Evolutionary conservation across 139 green algal genomes (phyloP), one percentile per base, ranked within the genome.

Genomic region (Tetradesmus lagerheimii): DNA sequence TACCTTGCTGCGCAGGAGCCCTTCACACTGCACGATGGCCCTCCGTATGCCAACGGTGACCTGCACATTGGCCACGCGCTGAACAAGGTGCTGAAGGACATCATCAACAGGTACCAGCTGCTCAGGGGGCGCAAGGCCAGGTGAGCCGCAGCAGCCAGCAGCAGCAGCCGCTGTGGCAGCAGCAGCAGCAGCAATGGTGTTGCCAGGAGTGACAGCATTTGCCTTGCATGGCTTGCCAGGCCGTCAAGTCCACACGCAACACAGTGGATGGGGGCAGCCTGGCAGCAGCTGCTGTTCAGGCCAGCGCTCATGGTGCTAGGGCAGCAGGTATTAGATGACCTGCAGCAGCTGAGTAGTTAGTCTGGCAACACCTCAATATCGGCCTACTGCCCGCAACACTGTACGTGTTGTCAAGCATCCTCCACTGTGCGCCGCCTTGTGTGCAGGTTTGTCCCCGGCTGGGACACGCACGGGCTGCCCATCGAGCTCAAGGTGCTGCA

Each of bases 401-500:
- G 4, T 62, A 11, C 76, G n/a, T n/a, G n/a, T n/a, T n/a, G n/a
- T n/a, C n/a, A n/a, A n/a, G n/a, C n/a, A n/a, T n/a, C n/a, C n/a
- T n/a, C n/a, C n/a, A n/a, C n/a, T n/a, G n/a, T 25, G 37, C 35
- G 16, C 6, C 37, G 23, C 31, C 34, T 31, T 76, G 29, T 39
- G 31, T 39, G 45, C 23, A 94, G 90, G 74, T 99, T 97, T 90
- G 95, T 99, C 34, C 98, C 98, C 0, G 98, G 98, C 1, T 99
- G 98, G 98, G 98, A 99, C 95, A 98, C 95, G 79, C 98, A 99
- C 92, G 98, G 98, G 2, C 95, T 99, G 50, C 98, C 98, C 67
- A 99, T 99, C 83, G 98, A 99, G 95, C 95, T 99, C 29, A 99
- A 99, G 92, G 98, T 97, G 85, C 95, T 99, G 76, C 96, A 99